Conservation (phyloP, 306 rosid species). For the Cyamopsis tetragonoloba region DNA sequence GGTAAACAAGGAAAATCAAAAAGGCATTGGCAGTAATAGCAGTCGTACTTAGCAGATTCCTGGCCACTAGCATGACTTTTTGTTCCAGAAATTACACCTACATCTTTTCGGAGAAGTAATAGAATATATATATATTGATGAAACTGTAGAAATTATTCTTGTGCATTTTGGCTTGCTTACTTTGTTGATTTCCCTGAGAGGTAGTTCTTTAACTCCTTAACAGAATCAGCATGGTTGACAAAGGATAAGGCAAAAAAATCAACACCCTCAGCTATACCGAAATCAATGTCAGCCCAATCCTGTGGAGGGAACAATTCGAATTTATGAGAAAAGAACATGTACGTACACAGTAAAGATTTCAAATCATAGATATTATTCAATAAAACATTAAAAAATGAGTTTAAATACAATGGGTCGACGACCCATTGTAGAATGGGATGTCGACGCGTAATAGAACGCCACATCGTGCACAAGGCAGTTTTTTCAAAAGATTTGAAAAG, state of each 20-base stretch:
- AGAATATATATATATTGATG: neutral
- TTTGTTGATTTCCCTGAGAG: slow-evolving; percentile 58
- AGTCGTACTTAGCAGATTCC: neutral
- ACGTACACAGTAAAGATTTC: neutral
- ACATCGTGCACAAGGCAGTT: too few relatives aligned
- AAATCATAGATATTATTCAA: neutral
- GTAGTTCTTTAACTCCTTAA: slow-evolving; percentile 60
- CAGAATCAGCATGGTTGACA: slow-evolving; percentile 58
- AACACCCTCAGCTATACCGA: slow-evolving; percentile 70
- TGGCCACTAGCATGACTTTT: neutral
- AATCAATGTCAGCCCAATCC: slow-evolving; percentile 87
- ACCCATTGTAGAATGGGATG: too few relatives aligned
- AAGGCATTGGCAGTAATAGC: neutral
- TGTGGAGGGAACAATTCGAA: slow-evolving; percentile 27
- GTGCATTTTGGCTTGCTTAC: slow-evolving; percentile 43
- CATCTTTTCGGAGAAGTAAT: neutral
- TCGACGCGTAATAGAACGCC: too few relatives aligned
- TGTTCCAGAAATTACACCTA: neutral
- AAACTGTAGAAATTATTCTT: neutral
- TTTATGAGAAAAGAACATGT: neutral
- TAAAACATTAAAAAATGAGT: too few relatives aligned
- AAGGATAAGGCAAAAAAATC: slow-evolving; percentile 84
- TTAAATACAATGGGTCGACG: too few relatives aligned
- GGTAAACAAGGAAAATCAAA: neutral
- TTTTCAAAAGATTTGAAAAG: too few relatives aligned